Evolutionary conservation across 345 rosid genomes (phyloP).

Genomic region (Moricandia moricandioides): DNA sequence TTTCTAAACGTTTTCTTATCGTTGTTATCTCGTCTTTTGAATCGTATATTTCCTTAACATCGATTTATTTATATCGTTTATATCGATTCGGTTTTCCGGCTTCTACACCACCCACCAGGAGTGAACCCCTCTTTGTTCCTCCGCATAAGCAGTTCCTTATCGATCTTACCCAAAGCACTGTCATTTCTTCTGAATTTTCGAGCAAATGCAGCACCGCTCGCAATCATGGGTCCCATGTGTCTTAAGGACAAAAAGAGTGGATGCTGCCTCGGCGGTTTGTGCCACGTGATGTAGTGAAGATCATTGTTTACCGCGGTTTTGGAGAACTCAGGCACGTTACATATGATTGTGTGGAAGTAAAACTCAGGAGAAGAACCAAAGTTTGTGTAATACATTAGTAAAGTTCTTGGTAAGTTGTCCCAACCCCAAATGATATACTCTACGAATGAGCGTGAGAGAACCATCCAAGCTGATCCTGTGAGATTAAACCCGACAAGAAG

Average conservation of each 20-base stretch:
- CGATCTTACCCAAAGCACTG: constrained; percentile 55
- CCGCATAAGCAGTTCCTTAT: constrained; percentile 66
- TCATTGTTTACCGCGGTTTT: constrained; percentile 83
- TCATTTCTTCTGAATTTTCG: constrained; percentile 66
- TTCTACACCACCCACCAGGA: constrained; percentile 98
- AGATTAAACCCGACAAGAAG: not conserved
- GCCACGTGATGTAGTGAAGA: constrained; percentile 92
- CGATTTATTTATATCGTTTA: too few relatives aligned
- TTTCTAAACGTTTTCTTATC: too few relatives aligned
- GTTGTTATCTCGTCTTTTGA: too few relatives aligned
- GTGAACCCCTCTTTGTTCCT: constrained; percentile 53
- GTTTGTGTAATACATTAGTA: constrained; percentile 92
- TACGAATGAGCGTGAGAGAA: constrained; percentile 71
- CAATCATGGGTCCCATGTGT: constrained; percentile 50
- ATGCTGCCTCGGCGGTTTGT: constrained; percentile 84
- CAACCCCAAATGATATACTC: constrained; percentile 96
- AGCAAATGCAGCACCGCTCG: constrained; percentile 86
- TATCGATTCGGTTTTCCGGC: too few relatives aligned
- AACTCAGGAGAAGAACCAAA: constrained; percentile 97
- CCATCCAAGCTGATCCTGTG: constrained; percentile 83
- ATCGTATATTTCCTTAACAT: too few relatives aligned
- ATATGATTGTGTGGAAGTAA: constrained; percentile 91
- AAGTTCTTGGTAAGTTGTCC: constrained; percentile 89
- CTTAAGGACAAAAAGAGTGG: constrained; percentile 76
- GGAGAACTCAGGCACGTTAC: constrained; percentile 79